Evolutionary conservation across 1,284 basidiomycete species (phyloP).

Genomic region (Apiotrichum gracile): DNA sequence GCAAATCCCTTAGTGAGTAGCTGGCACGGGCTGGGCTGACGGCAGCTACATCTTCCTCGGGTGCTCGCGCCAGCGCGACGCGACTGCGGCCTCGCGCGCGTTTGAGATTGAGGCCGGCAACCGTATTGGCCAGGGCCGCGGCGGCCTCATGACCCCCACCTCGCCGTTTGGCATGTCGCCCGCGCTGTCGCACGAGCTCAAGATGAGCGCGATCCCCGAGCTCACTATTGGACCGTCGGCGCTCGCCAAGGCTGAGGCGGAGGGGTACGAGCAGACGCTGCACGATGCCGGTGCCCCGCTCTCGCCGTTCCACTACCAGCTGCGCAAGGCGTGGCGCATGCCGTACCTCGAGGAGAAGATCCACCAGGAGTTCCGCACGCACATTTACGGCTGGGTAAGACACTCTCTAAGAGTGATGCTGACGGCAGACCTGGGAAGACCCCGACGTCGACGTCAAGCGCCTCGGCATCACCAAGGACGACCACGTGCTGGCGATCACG

Average conservation of each 20-base stretch:
- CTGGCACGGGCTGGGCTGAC: neutral
- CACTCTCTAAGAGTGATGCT: neutral
- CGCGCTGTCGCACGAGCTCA: slow-evolving; percentile 25
- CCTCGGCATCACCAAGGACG: slow-evolving; percentile 57
- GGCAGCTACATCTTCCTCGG: slow-evolving; percentile 68
- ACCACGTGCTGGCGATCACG: slow-evolving; percentile 70
- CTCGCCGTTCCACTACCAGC: slow-evolving; percentile 71
- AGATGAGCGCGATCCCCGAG: slow-evolving; percentile 48
- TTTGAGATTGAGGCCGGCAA: slow-evolving; percentile 70
- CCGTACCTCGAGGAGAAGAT: slow-evolving; percentile 69
- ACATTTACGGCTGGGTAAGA: slow-evolving; percentile 57
- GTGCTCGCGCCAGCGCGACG: slow-evolving; percentile 61
- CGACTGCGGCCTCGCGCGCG: slow-evolving; percentile 57
- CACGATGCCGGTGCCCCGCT: slow-evolving; percentile 57
- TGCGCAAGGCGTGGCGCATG: slow-evolving; percentile 62
- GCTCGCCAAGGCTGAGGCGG: slow-evolving; percentile 14
- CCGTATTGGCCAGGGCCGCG: slow-evolving; percentile 50
- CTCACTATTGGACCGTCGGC: slow-evolving; percentile 42
- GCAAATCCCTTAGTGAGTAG: slow-evolving; percentile 53
- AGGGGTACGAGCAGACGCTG: slow-evolving; percentile 37
- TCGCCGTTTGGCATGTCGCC: slow-evolving; percentile 48
- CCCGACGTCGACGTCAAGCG: slow-evolving; percentile 69
- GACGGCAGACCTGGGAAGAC: slow-evolving; percentile 67
- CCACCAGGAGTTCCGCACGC: slow-evolving; percentile 70
- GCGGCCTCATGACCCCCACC: slow-evolving; percentile 48